phyloP scores from a whole-genome alignment of 495 filamentous ascomycete species.

The Coniosporium apollinis region DNA sequence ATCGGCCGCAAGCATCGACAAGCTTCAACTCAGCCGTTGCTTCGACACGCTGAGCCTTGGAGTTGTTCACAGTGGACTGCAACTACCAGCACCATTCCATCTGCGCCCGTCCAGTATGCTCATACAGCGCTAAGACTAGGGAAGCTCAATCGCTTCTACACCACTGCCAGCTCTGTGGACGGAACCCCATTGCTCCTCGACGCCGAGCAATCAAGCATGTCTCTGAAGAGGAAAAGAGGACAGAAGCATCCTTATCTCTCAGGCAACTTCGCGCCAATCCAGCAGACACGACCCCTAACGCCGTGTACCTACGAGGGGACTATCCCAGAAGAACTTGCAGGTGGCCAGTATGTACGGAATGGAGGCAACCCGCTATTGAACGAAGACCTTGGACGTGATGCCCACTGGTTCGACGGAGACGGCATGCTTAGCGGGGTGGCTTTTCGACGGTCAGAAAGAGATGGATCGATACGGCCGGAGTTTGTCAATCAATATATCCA shows the following conservation, averaged over 20 bases:
- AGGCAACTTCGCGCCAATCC: constrained; percentile 49
- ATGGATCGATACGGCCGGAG: constrained; percentile 28
- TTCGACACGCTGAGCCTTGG: too few relatives aligned
- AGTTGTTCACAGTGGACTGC: too few relatives aligned
- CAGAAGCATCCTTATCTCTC: constrained; percentile 28
- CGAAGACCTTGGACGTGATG: constrained; percentile 34
- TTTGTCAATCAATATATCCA: constrained; percentile 50
- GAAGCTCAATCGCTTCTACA: too few relatives aligned
- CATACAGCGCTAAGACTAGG: too few relatives aligned
- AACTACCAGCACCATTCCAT: background rate
- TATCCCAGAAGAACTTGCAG: constrained; percentile 41
- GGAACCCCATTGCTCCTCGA: too few relatives aligned
- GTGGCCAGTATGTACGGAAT: constrained; percentile 53
- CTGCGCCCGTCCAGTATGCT: constrained; percentile 1
- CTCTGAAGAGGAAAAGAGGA: constrained; percentile 14
- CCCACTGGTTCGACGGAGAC: constrained; percentile 58
- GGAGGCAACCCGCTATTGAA: constrained; percentile 50
- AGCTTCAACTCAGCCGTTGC: too few relatives aligned
- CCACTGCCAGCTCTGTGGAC: too few relatives aligned
- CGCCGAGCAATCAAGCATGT: constrained; percentile 7
- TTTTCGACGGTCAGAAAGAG: constrained; percentile 26
- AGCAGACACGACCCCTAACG: constrained; percentile 28
- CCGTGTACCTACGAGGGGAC: constrained; percentile 34
- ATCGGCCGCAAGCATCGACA: too few relatives aligned
- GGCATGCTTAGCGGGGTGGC: constrained; percentile 50